A percentile compares a stretch with the other conserved stretches of the same genome.
phyloP scores from a whole-genome alignment of 805 yeast genomes.

The Metschnikowia baotianmanensis region DNA sequence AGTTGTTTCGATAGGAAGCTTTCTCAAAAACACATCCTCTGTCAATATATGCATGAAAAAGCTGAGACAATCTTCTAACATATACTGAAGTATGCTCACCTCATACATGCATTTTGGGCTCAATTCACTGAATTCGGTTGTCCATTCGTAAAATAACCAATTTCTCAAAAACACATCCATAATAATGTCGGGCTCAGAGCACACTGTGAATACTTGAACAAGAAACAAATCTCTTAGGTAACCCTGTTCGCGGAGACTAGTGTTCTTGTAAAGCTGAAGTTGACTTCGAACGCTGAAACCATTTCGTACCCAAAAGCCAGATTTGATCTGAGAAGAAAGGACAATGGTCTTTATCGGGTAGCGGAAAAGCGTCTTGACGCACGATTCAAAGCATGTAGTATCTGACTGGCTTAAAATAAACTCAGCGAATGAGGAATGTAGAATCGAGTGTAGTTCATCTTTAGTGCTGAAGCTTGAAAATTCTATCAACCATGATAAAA shows the following conservation, averaged over 20 bases:
- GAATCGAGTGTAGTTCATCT: conserved; percentile 21
- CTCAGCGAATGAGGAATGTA: conserved; percentile 16
- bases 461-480: conserved; percentile 33
- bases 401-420: conserved; percentile 1
- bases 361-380: conserved; percentile 48
- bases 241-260: conserved; percentile 81
- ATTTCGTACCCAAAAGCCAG: conserved; percentile 93
- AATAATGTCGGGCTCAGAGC: conserved; percentile 51
- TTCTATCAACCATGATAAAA: conserved; percentile 69
- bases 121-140: conserved; percentile 23
- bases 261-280: conserved; percentile 70
- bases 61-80: conserved; percentile 78
- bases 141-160: conserved; percentile 55
- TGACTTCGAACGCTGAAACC: conserved; percentile 82
- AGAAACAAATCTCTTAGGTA: conserved; percentile 74
- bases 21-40: conserved; percentile 60
- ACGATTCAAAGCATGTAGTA: background rate
- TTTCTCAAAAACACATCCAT: conserved; percentile 59
- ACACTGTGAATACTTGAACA: conserved; percentile 59
- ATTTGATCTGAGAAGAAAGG: conserved; percentile 75
- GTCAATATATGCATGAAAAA: conserved; percentile 65
- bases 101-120: conserved; percentile 32
- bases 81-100: conserved; percentile 49
- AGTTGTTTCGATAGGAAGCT: conserved; percentile 47
- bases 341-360: conserved; percentile 78